Percentiles rank a stretch among this genome's conserved stretches.
phyloP scores from a whole-genome alignment of 345 rosid species.

The Mangifera indica region DNA sequence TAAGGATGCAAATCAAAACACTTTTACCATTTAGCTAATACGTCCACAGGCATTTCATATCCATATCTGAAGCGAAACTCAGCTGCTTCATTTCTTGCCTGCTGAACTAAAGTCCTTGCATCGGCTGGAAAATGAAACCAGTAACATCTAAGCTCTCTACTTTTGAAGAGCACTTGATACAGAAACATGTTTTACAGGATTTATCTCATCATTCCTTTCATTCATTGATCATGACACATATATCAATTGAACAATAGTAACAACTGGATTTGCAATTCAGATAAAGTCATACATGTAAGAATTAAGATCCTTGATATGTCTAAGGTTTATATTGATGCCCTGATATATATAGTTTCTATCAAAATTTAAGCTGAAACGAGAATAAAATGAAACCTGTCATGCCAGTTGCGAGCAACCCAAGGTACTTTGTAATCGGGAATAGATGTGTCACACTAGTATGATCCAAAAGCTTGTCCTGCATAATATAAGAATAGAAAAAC shows the following conservation, averaged over 20 bases:
- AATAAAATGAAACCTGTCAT: conserved; percentile 61
- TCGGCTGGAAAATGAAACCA: conserved; percentile 59
- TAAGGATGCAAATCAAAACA: not conserved
- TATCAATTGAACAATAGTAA: not conserved
- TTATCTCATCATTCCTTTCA: not conserved
- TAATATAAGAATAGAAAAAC: conserved; percentile 6
- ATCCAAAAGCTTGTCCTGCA: conserved; percentile 98
- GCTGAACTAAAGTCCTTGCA: conserved; percentile 96
- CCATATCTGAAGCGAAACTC: conserved; percentile 94
- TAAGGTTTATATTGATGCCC: not conserved
- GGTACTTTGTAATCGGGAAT: conserved; percentile 84
- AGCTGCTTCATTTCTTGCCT: conserved; percentile 98
- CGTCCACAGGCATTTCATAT: conserved; percentile 97
- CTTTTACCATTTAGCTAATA: conserved; percentile 67
- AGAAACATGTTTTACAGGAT: conserved; percentile 1
- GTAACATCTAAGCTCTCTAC: conserved; percentile 8
- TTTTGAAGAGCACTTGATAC: not conserved
- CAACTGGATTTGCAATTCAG: not conserved
- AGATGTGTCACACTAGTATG: conserved; percentile 91
- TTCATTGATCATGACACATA: not conserved
- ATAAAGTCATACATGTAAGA: not conserved
- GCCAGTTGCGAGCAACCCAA: conserved; percentile 95
- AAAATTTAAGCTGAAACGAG: not conserved
- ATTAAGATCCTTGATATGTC: not conserved
- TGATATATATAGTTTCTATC: not conserved